Evolutionary conservation across 2,329 filamentous ascomycete genomes (phyloP), one percentile per base, ranked within the genome.

Genomic region (Colletotrichum limetticola): DNA sequence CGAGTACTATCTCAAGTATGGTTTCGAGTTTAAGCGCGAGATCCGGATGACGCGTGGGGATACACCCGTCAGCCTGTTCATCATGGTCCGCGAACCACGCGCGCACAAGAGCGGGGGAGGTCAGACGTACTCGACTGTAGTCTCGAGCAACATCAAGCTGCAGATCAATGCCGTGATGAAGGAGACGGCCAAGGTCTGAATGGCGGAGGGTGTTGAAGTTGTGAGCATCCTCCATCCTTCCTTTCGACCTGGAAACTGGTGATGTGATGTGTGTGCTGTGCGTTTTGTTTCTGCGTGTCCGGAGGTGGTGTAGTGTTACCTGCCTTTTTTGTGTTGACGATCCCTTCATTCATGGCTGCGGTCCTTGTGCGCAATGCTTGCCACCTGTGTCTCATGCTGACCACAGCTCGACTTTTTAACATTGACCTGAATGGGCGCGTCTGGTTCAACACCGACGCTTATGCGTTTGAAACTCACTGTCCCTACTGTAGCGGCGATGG

Each of bases 51-150:
- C 87, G 78, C 85, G 91, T 62, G 90, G 86, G 11, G 80, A 82
- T 32, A 85, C 87, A 72, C 89, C 92, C 32, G 88, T 95, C 62
- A 86, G 86, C 71, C 84, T 96, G 81, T 92, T 93, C 79, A 93
- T 95, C 83, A 97, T 97, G 94, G 92, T 96, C 65, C 88, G 94
- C 73, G 92, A 95, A 85, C 93, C 93, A 64, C 84, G 83, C 77
- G 71, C 76, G 55, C 76, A 76, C 60, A 76, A 76, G 67, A 78
- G 80, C 63, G 68, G 61, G 26, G 49, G 55, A 5, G 52, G 52
- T 19, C 53, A 73, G 66, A 69, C 67, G 75, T 82, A 80, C 75
- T 75, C 78, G 24, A 73, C 78, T 64, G 74, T 79, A 57, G 76
- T 80, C 74, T 79, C 79, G 57, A 79, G 81, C 76, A 81, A 81